phyloP scores from a whole-genome alignment of 768 basidiomycete genomes.

The Suillus plorans region DNA sequence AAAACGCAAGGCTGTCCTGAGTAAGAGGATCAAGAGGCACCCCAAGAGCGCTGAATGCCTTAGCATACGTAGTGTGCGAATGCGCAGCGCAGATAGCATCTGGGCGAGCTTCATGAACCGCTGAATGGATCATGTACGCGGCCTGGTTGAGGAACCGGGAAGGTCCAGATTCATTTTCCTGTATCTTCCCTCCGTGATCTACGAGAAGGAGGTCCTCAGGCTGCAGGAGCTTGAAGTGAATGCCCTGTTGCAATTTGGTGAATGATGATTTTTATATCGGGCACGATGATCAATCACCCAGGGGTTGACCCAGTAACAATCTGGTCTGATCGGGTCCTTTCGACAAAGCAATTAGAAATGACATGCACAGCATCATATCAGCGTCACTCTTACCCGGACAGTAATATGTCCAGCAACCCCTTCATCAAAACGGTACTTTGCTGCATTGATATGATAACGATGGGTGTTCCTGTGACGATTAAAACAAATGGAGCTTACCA shows the following conservation, averaged over 20 bases:
- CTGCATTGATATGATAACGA: constrained; percentile 16
- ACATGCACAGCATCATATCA: too few relatives aligned
- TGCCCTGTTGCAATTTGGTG: constrained; percentile 27
- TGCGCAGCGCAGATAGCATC: constrained; percentile 38
- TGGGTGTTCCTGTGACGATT: too few relatives aligned
- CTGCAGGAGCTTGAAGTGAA: constrained; percentile 47
- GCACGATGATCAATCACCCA: constrained; percentile 28
- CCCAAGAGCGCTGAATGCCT: constrained; percentile 38
- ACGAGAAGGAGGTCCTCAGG: constrained; percentile 46
- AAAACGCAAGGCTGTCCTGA: constrained; percentile 35
- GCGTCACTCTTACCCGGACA: constrained; percentile 29
- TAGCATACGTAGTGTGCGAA: constrained; percentile 34
- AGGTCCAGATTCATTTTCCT: constrained; percentile 32
- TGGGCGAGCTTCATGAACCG: constrained; percentile 33
- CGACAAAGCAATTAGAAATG: not conserved
- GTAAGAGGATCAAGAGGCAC: constrained; percentile 31
- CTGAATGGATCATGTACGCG: constrained; percentile 39
- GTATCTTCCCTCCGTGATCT: constrained; percentile 36
- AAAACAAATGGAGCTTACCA: constrained; percentile 24
- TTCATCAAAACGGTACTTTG: constrained; percentile 43
- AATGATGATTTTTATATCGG: not conserved
- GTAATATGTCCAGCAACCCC: constrained; percentile 54
- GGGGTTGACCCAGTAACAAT: constrained; percentile 51
- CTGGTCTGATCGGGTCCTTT: constrained; percentile 40
- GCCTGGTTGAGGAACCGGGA: constrained; percentile 35